These are phyloP conservation scores for Cylindrotheca fusiformis DNA, from an alignment of 108 stramenopile genomes.

Conservation along the genomic window DNA sequence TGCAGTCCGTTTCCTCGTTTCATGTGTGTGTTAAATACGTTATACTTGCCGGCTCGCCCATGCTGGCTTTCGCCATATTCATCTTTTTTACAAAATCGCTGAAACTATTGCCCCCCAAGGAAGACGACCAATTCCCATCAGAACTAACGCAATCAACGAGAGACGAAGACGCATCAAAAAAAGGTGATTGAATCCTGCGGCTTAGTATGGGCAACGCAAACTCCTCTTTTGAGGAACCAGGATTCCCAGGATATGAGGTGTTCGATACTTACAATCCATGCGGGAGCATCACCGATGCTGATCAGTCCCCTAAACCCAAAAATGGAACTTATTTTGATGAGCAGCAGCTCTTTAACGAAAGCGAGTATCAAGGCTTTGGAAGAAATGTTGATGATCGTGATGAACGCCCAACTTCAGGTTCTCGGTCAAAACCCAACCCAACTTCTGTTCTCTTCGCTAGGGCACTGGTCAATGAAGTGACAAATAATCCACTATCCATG, in stretches of 20 bases:
- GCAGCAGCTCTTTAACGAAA: background rate
- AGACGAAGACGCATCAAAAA: background rate
- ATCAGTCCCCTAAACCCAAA: background rate
- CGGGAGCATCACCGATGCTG: background rate
- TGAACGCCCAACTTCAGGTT: background rate
- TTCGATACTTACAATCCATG: background rate
- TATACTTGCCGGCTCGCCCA: no score
- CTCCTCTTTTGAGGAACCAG: background rate
- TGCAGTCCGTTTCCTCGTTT: no score
- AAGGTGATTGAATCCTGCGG: no score
- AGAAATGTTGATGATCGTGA: background rate
- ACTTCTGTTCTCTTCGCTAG: conserved; percentile 51
- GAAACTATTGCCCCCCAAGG: background rate
- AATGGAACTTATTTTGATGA: background rate
- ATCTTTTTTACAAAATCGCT: background rate
- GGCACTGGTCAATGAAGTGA: conserved; percentile 59
- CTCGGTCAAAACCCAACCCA: conserved; percentile 1
- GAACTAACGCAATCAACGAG: background rate
- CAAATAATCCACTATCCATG: conserved; percentile 59
- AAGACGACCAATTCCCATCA: no score
- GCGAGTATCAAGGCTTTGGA: background rate
- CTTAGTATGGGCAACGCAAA: background rate
- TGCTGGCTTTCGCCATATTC: no score
- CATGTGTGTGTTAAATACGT: no score
- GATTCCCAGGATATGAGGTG: background rate